Evolutionary conservation across 2,329 filamentous ascomycete species (phyloP).

Genomic region (Xylaria sp.): DNA sequence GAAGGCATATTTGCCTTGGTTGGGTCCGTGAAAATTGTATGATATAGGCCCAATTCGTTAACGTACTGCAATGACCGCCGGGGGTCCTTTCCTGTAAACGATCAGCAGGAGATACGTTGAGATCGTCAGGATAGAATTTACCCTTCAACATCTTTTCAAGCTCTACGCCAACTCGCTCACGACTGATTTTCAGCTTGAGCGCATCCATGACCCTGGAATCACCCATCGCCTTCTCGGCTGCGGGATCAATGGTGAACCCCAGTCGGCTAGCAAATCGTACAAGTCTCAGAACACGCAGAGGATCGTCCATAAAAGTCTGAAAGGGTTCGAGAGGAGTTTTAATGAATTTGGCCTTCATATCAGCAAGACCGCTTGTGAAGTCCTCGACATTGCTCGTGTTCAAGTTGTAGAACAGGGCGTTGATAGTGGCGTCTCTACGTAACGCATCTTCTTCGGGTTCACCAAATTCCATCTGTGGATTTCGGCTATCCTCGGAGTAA

Average conservation of each 20-base stretch:
- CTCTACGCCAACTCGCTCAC: constrained; percentile 82
- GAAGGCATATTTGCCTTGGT: constrained; percentile 43
- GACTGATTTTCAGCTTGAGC: constrained; percentile 82
- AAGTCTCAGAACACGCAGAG: constrained; percentile 76
- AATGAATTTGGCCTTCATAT: constrained; percentile 69
- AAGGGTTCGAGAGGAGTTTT: constrained; percentile 81
- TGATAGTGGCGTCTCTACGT: constrained; percentile 86
- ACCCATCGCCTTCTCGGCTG: constrained; percentile 68
- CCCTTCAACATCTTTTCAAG: constrained; percentile 87
- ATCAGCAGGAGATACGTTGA: constrained; percentile 4
- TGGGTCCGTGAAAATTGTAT: constrained; percentile 69
- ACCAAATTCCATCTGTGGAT: constrained; percentile 89
- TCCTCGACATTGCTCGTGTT: constrained; percentile 77
- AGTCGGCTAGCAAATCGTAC: constrained; percentile 87
- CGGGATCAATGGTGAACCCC: constrained; percentile 68
- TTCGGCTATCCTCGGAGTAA: constrained; percentile 82
- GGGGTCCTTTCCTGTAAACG: constrained; percentile 29
- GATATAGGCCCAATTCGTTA: constrained; percentile 61
- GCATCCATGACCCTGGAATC: constrained; percentile 72
- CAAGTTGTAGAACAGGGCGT: constrained; percentile 93
- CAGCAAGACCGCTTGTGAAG: constrained; percentile 70
- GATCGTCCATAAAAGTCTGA: constrained; percentile 92
- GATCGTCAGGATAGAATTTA: constrained; percentile 24
- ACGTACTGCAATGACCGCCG: constrained; percentile 44
- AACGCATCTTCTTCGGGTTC: constrained; percentile 85